Evolutionary conservation across 1,284 basidiomycete species (phyloP), one percentile per base, ranked within the genome.

Genomic region (Entoloma clypeatum): DNA sequence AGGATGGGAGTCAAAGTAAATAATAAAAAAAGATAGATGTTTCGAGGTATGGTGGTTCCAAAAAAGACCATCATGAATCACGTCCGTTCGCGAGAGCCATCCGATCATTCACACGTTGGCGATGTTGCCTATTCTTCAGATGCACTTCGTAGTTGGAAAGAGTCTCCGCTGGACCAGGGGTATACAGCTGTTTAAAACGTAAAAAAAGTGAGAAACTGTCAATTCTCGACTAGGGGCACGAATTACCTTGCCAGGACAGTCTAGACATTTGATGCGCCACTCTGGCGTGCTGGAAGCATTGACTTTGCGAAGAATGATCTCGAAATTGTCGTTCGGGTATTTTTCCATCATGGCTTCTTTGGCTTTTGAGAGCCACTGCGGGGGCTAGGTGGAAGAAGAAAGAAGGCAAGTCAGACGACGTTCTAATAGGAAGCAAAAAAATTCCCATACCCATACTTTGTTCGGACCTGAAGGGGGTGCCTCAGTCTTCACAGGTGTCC

Each of bases 71-170:
- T 51, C 43, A 47, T 34, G 53, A 54, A 14, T 51, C 52, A 43
- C 42, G 43, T 46, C 46, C 46, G 22, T 39, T 39, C n/a, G n/a
- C n/a, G n/a, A n/a, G n/a, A 22, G 53, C 56, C 39, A 70, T 36
- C 24, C 71, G 67, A 8, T 71, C 69, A 46, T 67, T 71, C 14
- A 73, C 71, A 16, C 69, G 63, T 49, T 68, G 67, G n/a, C 71
- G 64, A 54, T 74, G 72, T 41, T 64, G 61, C 39, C 71, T 63
- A 49, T 74, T 74, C 57, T 68, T 72, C 44, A 97, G 68, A 65
- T 99, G 95, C 17, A 97, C 86, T 59, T 93, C 89, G 57, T 94
- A 99, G 63, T 97, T 97, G 43, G 75, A 75, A 38, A 98, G 68
- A 9, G 86, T 86, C 63, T 95, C 84, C n/a, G 78, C 87, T 3